Conservation (phyloP, 352 stramenopile genomes). For the Globisporangium splendens region DNA sequence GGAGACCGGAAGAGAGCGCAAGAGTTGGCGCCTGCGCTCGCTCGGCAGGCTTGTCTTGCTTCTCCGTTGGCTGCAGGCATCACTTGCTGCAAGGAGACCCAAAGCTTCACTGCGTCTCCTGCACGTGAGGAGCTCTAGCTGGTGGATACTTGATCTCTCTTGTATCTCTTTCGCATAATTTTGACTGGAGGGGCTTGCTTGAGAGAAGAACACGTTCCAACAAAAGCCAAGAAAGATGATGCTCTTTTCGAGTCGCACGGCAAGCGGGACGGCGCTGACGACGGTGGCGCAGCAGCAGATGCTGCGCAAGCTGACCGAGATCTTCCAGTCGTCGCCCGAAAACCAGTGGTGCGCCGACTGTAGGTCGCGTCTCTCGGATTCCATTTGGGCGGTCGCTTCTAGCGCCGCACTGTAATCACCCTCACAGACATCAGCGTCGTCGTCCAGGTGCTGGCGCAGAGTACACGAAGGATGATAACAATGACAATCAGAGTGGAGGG, state of each 20-base stretch:
- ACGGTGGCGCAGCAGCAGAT: slow-evolving; percentile 30
- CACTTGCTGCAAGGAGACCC: too few relatives aligned
- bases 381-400: slow-evolving; percentile 90
- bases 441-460: slow-evolving; percentile 9
- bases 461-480: slow-evolving; percentile 22
- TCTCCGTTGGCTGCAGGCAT: too few relatives aligned
- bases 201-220: background rate
- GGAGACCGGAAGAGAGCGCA: too few relatives aligned
- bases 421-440: slow-evolving; percentile 20
- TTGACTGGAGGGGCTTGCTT: background rate
- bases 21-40: too few relatives aligned
- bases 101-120: too few relatives aligned
- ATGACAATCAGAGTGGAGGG: slow-evolving; percentile 46
- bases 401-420: slow-evolving; percentile 42
- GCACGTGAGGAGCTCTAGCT: too few relatives aligned
- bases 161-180: background rate
- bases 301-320: slow-evolving; percentile 55
- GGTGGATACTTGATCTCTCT: too few relatives aligned
- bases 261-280: slow-evolving; percentile 17
- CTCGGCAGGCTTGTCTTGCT: too few relatives aligned
- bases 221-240: slow-evolving; percentile 32
- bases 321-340: slow-evolving; percentile 49
- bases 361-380: slow-evolving; percentile 52
- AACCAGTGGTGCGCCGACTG: slow-evolving; percentile 85
- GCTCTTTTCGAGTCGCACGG: slow-evolving; percentile 33